Evolutionary conservation across 2,329 filamentous ascomycete genomes (phyloP).

Genomic region (Penicillium freii): DNA sequence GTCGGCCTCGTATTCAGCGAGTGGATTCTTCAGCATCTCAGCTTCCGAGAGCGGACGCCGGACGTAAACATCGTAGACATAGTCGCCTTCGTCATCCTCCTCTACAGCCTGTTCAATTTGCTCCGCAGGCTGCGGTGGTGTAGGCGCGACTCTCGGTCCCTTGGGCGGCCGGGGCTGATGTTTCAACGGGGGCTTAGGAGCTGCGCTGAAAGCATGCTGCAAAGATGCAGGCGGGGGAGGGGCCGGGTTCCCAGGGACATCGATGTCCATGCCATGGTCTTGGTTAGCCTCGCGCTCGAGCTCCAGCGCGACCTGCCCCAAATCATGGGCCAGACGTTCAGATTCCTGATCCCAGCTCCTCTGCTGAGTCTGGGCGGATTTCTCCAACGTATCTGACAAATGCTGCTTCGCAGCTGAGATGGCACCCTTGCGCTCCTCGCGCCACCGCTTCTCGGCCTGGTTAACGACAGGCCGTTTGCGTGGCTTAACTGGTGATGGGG

Average conservation of each 20-base stretch:
- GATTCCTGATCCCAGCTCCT: constrained; percentile 45
- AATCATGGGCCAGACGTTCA: constrained; percentile 42
- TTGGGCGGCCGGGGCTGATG: constrained; percentile 39
- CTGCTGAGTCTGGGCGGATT: constrained; percentile 34
- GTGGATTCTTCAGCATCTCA: constrained; percentile 36
- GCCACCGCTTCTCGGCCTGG: constrained; percentile 41
- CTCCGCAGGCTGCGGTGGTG: constrained; percentile 1
- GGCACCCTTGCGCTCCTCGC: constrained; percentile 33
- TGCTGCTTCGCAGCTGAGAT: constrained; percentile 39
- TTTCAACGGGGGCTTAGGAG: constrained; percentile 35
- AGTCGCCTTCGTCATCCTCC: constrained; percentile 52
- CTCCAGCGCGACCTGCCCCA: constrained; percentile 45
- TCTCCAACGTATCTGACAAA: constrained; percentile 36
- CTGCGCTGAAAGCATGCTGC: constrained; percentile 7
- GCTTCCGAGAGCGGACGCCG: constrained; percentile 45
- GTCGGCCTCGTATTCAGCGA: constrained; percentile 30
- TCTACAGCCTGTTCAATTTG: constrained; percentile 10
- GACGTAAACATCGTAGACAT: constrained; percentile 63
- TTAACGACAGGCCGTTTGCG: constrained; percentile 44
- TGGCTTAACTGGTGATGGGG: constrained; percentile 16
- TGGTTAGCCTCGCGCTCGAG: constrained; percentile 32
- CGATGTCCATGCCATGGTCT: constrained; percentile 22
- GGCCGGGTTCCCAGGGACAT: constrained; percentile 4
- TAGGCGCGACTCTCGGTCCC: constrained; percentile 20
- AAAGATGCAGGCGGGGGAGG: background rate